A percentile compares a stretch with the other conserved stretches of the same genome.
phyloP scores from a whole-genome alignment of 1,284 basidiomycete genomes.

The Coniophora puteana region DNA sequence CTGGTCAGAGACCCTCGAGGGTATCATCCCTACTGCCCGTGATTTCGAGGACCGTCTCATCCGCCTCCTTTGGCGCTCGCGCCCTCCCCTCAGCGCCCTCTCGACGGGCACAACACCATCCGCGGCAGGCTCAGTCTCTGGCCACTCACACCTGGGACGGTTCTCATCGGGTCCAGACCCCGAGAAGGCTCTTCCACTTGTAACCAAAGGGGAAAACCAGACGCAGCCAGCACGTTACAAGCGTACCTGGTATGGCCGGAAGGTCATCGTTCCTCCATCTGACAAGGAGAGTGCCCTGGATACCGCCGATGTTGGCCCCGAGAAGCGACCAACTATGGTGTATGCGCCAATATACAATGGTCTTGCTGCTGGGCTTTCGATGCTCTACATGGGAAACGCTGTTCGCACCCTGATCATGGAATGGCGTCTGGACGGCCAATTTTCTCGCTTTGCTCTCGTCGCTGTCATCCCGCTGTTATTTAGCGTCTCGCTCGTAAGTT shows the following conservation, averaged over 20 bases:
- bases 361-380: slow-evolving; percentile 55
- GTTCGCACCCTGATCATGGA: slow-evolving; percentile 59
- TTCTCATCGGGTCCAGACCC: too few species aligned
- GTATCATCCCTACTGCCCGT: slow-evolving; percentile 65
- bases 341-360: slow-evolving; percentile 79
- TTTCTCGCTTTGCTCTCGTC: slow-evolving; percentile 60
- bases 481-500: slow-evolving; percentile 65
- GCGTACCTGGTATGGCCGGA: slow-evolving; percentile 32
- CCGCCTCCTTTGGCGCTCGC: slow-evolving; percentile 66
- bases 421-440: slow-evolving; percentile 62
- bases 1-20: slow-evolving; percentile 74
- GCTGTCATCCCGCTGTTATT: slow-evolving; percentile 66
- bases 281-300: slow-evolving; percentile 32
- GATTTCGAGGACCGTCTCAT: slow-evolving; percentile 81
- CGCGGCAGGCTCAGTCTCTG: slow-evolving; percentile 21
- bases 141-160: slow-evolving; percentile 27
- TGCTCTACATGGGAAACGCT: slow-evolving; percentile 65
- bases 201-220: too few species aligned
- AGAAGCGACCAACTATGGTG: slow-evolving; percentile 52
- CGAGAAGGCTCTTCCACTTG: too few species aligned
- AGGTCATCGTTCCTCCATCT: slow-evolving; percentile 19
- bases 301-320: too few species aligned
- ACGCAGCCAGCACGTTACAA: too few species aligned
- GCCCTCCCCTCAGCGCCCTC: slow-evolving; percentile 17
- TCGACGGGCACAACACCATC: slow-evolving; percentile 18